Conservation (phyloP, 2,329 filamentous ascomycete species). For the Hawksworthiomyces lignivorus region DNA sequence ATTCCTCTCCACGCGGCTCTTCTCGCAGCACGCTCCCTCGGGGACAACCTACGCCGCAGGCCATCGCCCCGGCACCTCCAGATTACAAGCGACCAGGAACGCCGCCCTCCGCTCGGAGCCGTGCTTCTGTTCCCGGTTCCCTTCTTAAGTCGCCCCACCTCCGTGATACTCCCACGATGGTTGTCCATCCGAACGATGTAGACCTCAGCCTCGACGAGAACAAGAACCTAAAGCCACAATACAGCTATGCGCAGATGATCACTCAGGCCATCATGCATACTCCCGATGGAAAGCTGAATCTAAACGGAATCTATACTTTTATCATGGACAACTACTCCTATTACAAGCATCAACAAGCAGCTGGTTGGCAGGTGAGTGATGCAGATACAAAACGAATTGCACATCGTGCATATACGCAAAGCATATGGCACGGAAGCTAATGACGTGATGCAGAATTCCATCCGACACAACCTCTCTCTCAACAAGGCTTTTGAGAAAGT, state of each 20-base stretch:
- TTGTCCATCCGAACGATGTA: constrained; percentile 49
- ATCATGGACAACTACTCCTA: constrained; percentile 90
- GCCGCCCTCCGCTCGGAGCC: constrained; percentile 41
- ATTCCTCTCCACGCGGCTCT: constrained; percentile 17
- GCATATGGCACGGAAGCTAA: too few species aligned
- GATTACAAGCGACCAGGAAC: constrained; percentile 55
- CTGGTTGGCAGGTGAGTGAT: constrained; percentile 77
- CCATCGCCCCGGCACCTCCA: constrained; percentile 51
- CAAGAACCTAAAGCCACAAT: constrained; percentile 88
- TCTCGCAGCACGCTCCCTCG: constrained; percentile 21
- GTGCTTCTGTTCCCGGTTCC: constrained; percentile 19
- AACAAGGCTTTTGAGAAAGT: constrained; percentile 95
- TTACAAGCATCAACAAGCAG: constrained; percentile 68
- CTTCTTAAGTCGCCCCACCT: constrained; percentile 32
- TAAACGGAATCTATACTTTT: constrained; percentile 88
- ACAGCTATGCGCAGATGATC: constrained; percentile 95
- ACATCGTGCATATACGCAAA: too few species aligned
- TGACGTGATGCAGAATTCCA: constrained; percentile 74
- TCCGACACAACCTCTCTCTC: constrained; percentile 89
- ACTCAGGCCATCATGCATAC: constrained; percentile 90
- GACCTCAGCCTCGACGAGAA: constrained; percentile 77
- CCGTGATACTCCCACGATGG: constrained; percentile 30
- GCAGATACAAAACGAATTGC: not conserved
- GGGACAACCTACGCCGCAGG: constrained; percentile 32
- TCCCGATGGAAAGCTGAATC: constrained; percentile 77